These are phyloP conservation scores for Aspergillus fumigatus DNA, from an alignment of 2,329 filamentous ascomycete species.

Conservation along the genomic window DNA sequence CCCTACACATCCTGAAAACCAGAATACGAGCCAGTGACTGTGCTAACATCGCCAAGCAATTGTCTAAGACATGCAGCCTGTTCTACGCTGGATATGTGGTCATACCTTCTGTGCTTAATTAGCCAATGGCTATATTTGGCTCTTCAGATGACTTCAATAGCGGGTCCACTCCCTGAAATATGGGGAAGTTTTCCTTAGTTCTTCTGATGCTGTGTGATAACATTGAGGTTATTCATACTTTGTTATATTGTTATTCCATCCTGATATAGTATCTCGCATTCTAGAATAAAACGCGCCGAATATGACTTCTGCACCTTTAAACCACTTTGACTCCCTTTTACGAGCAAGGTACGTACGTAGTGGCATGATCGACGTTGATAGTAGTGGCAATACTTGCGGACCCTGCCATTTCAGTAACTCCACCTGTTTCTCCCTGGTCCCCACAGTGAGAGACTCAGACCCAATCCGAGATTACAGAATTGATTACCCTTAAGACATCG, in stretches of 20 bases:
- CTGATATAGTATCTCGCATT: too few relatives aligned
- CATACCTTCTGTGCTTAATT: background rate
- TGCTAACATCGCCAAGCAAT: background rate
- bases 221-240: too few relatives aligned
- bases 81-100: background rate
- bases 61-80: background rate
- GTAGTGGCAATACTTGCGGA: background rate
- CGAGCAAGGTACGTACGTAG: too few relatives aligned
- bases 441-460: background rate
- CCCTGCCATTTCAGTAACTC: background rate
- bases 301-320: too few relatives aligned
- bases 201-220: too few relatives aligned
- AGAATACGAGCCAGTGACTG: background rate
- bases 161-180: background rate
- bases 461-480: background rate
- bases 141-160: background rate
- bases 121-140: background rate
- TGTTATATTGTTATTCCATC: too few relatives aligned
- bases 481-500: background rate
- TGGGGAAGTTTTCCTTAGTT: background rate
- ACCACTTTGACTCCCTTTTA: too few relatives aligned
- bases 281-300: too few relatives aligned
- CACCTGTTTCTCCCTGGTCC: background rate
- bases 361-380: background rate
- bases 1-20: background rate